phyloP scores from a whole-genome alignment of 129 eudicot species.

The Rutidosis leptorrhynchoides region DNA sequence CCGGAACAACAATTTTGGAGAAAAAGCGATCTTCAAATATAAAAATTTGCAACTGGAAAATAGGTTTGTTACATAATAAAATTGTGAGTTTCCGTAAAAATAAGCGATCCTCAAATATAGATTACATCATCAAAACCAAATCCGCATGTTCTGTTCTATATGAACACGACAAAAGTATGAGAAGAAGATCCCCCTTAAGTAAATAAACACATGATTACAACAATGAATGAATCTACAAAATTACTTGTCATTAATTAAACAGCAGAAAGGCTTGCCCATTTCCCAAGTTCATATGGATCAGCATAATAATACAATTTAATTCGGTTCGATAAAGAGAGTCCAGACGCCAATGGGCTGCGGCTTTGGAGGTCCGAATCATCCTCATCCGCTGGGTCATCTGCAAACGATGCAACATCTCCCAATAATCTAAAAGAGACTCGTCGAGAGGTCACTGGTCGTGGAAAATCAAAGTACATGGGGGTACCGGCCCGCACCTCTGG shows the following conservation, averaged over 20 bases:
- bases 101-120: background rate
- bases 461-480: constrained; percentile 88
- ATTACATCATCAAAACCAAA: background rate
- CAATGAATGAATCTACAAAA: constrained; percentile 32
- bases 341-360: constrained; percentile 54
- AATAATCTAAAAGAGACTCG: constrained; percentile 64
- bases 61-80: background rate
- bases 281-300: constrained; percentile 90
- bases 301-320: constrained; percentile 74
- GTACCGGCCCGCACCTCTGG: constrained; percentile 86
- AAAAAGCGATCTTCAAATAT: too few species aligned
- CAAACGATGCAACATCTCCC: constrained; percentile 78
- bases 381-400: constrained; percentile 80
- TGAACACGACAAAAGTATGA: background rate
- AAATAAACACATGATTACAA: constrained; percentile 20
- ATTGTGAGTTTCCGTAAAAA: background rate
- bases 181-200: background rate
- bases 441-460: constrained; percentile 55
- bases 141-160: background rate
- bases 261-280: constrained; percentile 88
- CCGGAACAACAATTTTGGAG: too few species aligned
- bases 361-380: constrained; percentile 54
- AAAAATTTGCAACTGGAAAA: background rate
- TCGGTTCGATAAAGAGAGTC: constrained; percentile 67
- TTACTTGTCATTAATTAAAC: constrained; percentile 18